phyloP scores from a whole-genome alignment of 495 filamentous ascomycete species.

The Aspergillus baeticus region DNA sequence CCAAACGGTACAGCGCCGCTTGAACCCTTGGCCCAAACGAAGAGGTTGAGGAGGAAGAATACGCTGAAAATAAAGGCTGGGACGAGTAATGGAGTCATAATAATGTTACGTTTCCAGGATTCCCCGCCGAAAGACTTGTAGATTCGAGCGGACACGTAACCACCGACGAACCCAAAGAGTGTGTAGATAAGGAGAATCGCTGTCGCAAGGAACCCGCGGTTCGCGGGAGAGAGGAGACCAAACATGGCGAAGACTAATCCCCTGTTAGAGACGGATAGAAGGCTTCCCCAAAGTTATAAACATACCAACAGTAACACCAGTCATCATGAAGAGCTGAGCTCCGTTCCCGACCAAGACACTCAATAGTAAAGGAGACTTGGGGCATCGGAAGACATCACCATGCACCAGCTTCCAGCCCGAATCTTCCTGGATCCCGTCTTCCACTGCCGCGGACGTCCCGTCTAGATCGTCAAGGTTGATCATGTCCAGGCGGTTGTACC shows the following conservation, averaged over 20 bases:
- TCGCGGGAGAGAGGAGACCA: slow-evolving; percentile 91
- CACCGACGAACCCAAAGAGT: slow-evolving; percentile 87
- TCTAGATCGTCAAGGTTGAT: slow-evolving; percentile 83
- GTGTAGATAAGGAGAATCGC: slow-evolving; percentile 92
- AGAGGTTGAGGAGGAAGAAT: slow-evolving; percentile 95
- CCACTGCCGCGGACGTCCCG: slow-evolving; percentile 66
- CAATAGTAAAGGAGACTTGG: slow-evolving; percentile 76
- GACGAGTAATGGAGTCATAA: slow-evolving; percentile 79
- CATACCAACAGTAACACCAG: slow-evolving; percentile 78
- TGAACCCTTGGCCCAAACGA: slow-evolving; percentile 87
- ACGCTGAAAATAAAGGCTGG: slow-evolving; percentile 81
- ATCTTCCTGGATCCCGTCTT: slow-evolving; percentile 95
- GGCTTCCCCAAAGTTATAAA: background rate
- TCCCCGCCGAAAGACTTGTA: slow-evolving; percentile 94
- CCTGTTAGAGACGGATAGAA: background rate
- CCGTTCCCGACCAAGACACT: slow-evolving; percentile 91
- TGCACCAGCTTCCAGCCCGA: slow-evolving; percentile 98
- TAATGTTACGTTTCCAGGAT: slow-evolving; percentile 90
- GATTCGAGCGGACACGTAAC: slow-evolving; percentile 81
- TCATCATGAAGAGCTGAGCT: slow-evolving; percentile 96
- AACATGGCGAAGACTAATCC: slow-evolving; percentile 74
- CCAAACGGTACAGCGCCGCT: slow-evolving; percentile 94
- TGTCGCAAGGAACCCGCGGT: slow-evolving; percentile 87
- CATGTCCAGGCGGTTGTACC: slow-evolving; percentile 90
- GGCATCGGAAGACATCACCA: slow-evolving; percentile 93